Evolutionary conservation across 768 basidiomycete species (phyloP).

Genomic region (Podaxis sp.): DNA sequence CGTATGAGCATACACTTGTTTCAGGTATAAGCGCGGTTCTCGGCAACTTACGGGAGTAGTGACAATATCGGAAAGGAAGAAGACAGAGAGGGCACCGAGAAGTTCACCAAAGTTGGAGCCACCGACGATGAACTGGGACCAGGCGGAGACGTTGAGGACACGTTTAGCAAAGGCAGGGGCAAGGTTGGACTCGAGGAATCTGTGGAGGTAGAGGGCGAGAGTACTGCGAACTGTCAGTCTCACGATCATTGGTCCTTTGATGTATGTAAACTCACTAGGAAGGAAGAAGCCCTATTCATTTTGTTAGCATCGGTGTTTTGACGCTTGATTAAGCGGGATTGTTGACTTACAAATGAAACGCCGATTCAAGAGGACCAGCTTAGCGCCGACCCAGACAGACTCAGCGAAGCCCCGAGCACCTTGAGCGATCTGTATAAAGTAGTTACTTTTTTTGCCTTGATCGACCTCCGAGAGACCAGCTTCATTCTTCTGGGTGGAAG

Average conservation of each 20-base stretch:
- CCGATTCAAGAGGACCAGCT: conserved; percentile 27
- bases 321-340: neutral
- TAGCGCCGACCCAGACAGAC: conserved; percentile 29
- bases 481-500: conserved; percentile 25
- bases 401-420: conserved; percentile 25
- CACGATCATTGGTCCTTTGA: no score
- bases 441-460: conserved; percentile 20
- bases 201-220: conserved; percentile 31
- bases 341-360: conserved; percentile 27
- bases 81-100: conserved; percentile 28
- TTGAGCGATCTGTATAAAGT: conserved; percentile 23
- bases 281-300: conserved; percentile 25
- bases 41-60: conserved; percentile 23
- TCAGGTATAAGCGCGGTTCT: neutral
- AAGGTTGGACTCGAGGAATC: conserved; percentile 30
- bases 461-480: conserved; percentile 25
- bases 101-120: conserved; percentile 37
- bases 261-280: conserved; percentile 24
- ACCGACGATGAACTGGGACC: conserved; percentile 35
- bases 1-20: neutral
- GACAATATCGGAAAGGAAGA: conserved; percentile 28
- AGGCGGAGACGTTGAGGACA: conserved; percentile 28
- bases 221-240: conserved; percentile 18
- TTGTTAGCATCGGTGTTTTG: neutral
- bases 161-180: conserved; percentile 31